phyloP scores from a whole-genome alignment of 2,329 filamentous ascomycete genomes.

The Hymenoscyphus salicellus region DNA sequence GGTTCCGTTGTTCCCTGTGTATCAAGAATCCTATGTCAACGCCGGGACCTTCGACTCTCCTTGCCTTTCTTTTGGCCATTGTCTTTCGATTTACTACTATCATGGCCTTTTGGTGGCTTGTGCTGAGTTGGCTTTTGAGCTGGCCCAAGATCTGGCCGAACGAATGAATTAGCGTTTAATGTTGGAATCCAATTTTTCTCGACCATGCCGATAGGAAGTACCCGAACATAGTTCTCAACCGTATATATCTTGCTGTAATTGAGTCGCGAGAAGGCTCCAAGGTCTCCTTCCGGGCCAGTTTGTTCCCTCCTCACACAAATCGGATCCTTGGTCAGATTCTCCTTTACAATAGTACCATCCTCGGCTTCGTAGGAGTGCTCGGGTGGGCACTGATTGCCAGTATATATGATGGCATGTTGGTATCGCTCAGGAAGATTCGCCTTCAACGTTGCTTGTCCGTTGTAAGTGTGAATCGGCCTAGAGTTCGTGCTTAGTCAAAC shows the following conservation, averaged over 20 bases:
- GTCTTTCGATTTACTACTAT: neutral
- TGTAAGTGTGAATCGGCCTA: slow-evolving; percentile 29
- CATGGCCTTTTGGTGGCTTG: slow-evolving; percentile 8
- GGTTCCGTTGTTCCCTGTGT: neutral
- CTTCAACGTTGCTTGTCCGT: slow-evolving; percentile 26
- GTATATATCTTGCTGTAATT: slow-evolving; percentile 34
- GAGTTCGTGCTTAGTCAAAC: neutral
- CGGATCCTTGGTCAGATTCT: slow-evolving; percentile 22
- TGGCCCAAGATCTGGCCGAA: slow-evolving; percentile 10
- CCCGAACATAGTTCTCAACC: slow-evolving; percentile 30
- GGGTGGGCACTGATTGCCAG: slow-evolving; percentile 14
- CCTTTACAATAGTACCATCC: slow-evolving; percentile 16
- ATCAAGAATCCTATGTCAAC: neutral
- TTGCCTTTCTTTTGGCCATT: slow-evolving; percentile 11
- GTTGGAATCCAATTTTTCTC: slow-evolving; percentile 14
- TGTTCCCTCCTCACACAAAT: slow-evolving; percentile 23
- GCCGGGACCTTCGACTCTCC: slow-evolving; percentile 8
- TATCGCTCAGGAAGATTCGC: slow-evolving; percentile 22
- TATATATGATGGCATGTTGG: slow-evolving; percentile 26
- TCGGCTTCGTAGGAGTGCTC: slow-evolving; percentile 10
- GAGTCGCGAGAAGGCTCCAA: slow-evolving; percentile 23
- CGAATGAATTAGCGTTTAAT: slow-evolving; percentile 12
- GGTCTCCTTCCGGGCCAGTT: slow-evolving; percentile 14
- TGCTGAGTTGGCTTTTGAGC: slow-evolving; percentile 11
- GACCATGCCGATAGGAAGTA: slow-evolving; percentile 29